phyloP scores from a whole-genome alignment of 169 alveolate genomes.

The Plasmodium vinckei region DNA sequence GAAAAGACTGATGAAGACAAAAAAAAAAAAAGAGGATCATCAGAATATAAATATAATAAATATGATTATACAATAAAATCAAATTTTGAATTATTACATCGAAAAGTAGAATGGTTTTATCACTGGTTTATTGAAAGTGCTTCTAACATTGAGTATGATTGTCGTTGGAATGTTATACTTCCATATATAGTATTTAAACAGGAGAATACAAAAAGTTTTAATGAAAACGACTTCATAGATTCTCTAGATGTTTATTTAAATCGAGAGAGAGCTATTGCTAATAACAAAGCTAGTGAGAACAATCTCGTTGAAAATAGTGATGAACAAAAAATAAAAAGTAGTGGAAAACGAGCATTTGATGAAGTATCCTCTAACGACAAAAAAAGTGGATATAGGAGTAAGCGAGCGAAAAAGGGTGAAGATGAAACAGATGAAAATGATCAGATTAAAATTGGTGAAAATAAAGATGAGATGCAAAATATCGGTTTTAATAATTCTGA shows the following conservation, averaged over 20 bases:
- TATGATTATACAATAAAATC: conserved; percentile 55
- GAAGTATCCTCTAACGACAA: not conserved
- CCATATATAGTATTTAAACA: conserved; percentile 76
- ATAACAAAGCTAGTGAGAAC: conserved; percentile 14
- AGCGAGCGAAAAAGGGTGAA: not conserved
- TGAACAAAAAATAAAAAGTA: not conserved
- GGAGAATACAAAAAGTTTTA: conserved; percentile 17
- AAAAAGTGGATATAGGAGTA: conserved; percentile 1
- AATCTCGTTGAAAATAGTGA: not conserved
- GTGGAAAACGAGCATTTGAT: not conserved
- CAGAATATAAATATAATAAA: conserved; percentile 1
- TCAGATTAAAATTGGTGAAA: not conserved
- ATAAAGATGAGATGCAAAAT: not conserved
- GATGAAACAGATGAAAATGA: not conserved
- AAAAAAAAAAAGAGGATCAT: not conserved
- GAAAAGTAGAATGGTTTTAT: conserved; percentile 82
- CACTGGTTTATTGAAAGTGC: conserved; percentile 84
- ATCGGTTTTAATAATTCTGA: not conserved
- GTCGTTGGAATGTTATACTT: conserved; percentile 78
- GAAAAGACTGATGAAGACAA: not conserved
- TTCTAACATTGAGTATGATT: conserved; percentile 78
- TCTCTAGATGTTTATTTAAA: conserved; percentile 9
- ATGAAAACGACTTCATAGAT: conserved; percentile 43
- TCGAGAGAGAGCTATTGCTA: conserved; percentile 1
- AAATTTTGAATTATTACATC: conserved; percentile 63